These are phyloP conservation scores for Fonsecaea erecta DNA, from an alignment of 2,329 filamentous ascomycete genomes.

Conservation along the genomic window DNA sequence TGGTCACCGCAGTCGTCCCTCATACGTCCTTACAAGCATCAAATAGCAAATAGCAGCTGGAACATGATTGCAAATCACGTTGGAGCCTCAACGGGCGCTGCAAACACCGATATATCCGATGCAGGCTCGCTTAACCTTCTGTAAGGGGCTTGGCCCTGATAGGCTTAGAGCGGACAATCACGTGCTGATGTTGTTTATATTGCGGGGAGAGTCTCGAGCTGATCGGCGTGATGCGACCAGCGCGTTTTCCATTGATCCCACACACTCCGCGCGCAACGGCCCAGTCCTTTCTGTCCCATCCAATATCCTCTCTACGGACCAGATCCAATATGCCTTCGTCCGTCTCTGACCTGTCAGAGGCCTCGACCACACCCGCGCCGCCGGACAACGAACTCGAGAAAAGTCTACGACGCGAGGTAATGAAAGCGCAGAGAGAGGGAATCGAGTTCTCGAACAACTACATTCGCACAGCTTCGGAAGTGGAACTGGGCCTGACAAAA, in stretches of 20 bases:
- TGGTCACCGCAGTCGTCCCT: background rate
- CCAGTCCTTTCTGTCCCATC: background rate
- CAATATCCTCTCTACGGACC: background rate
- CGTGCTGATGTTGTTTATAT: conserved; percentile 4
- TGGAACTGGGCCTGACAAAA: conserved; percentile 55
- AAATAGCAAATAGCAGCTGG: background rate
- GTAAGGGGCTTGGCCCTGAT: background rate
- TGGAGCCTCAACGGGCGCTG: background rate
- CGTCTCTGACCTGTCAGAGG: conserved; percentile 42
- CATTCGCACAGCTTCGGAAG: conserved; percentile 59
- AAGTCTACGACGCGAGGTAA: conserved; percentile 47
- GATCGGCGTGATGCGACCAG: background rate
- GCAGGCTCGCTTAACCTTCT: background rate
- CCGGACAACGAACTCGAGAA: conserved; percentile 46
- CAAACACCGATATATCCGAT: conserved; percentile 1
- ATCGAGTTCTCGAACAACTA: conserved; percentile 63
- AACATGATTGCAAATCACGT: background rate
- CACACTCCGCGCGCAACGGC: background rate
- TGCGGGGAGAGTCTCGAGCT: conserved; percentile 11
- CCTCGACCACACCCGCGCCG: conserved; percentile 32
- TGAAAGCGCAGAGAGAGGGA: conserved; percentile 42
- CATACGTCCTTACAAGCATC: background rate
- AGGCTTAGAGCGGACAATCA: background rate
- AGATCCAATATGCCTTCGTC: conserved; percentile 25
- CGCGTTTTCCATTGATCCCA: background rate